A percentile compares a stretch with the other conserved stretches of the same genome.
phyloP scores from a whole-genome alignment of 2,329 filamentous ascomycete genomes.

The Colletotrichum godetiae region DNA sequence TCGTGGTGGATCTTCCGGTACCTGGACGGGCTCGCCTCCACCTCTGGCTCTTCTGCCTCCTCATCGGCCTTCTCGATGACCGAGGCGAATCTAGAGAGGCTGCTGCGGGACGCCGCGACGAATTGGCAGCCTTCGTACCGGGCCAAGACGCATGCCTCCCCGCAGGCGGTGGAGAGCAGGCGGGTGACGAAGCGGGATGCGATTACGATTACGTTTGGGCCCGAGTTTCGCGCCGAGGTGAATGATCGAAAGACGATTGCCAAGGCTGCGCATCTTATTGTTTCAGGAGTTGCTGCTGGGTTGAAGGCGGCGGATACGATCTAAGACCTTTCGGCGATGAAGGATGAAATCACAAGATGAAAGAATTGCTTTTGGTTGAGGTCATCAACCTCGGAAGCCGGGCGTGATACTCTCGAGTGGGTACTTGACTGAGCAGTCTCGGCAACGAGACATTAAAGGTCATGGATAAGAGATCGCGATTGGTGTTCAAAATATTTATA shows the following conservation, averaged over 20 bases:
- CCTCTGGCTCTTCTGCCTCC: neutral
- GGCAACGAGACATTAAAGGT: neutral
- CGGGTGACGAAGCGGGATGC: constrained; percentile 11
- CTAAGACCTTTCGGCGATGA: neutral
- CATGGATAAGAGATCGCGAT: neutral
- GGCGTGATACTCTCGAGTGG: too few species aligned
- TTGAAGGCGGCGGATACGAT: neutral
- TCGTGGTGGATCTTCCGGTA: constrained; percentile 13
- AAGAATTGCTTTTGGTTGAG: neutral
- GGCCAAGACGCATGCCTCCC: neutral
- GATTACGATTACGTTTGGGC: neutral
- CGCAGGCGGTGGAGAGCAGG: neutral
- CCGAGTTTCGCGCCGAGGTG: constrained; percentile 10
- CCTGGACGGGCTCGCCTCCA: neutral
- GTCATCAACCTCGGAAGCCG: neutral
- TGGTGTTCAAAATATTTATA: neutral
- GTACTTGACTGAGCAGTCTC: neutral
- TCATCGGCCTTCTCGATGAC: neutral
- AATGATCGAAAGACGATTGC: constrained; percentile 5
- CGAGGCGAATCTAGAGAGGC: neutral
- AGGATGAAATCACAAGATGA: neutral
- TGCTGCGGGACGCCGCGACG: neutral
- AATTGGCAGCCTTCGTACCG: neutral
- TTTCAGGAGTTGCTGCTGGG: neutral
- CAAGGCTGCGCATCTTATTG: neutral